Evolutionary conservation across 495 filamentous ascomycete species (phyloP), one percentile per base, ranked within the genome.

Genomic region (Xylaria sp.): DNA sequence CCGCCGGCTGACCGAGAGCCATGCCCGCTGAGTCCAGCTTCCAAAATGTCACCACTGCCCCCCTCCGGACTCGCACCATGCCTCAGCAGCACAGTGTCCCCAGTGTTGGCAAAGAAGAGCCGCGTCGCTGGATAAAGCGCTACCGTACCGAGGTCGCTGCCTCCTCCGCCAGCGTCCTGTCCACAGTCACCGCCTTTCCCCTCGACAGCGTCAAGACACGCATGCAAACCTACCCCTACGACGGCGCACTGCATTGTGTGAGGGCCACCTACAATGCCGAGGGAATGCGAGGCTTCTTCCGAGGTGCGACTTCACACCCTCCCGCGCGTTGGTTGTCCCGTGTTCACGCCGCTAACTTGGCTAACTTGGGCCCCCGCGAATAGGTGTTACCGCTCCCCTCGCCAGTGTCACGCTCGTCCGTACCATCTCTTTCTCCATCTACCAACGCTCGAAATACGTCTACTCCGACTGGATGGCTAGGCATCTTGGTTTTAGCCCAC

Each of bases 381-480:
- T 55, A 95, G 93, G 93, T 74, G 89, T 90, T 72, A 87, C 91
- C 44, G 92, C 93, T 61, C 95, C 95, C 41, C 85, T 98, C 77
- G 89, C 89, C 24, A 96, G 93, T 83, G 92, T 98, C 61, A 97
- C 95, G 11, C 86, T 93, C 61, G 94, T 97, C 67, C 90, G 95
- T 44, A 96, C 95, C 24, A 87, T 97, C 62, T 96, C 93, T n/a
- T 97, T 98, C 78, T 95, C 93, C 43, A 91, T 95, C 67, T 98
- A 98, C 83, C 93, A 94, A 79, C 87, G 86, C 46, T 91, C 93
- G 48, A 97, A 97, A 81, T 89, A 93, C 79, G 80, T 83, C 14
- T 91, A 95, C 74, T 90, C 92, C 67, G 84, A 85, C 72, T 90
- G 86, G 86, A 85, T 93, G 75, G 86, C 88, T 74, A 75, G 73